Evolutionary conservation across 2,329 filamentous ascomycete genomes (phyloP), one percentile per base, ranked within the genome.

Genomic region (Fusarium oligoseptatum): DNA sequence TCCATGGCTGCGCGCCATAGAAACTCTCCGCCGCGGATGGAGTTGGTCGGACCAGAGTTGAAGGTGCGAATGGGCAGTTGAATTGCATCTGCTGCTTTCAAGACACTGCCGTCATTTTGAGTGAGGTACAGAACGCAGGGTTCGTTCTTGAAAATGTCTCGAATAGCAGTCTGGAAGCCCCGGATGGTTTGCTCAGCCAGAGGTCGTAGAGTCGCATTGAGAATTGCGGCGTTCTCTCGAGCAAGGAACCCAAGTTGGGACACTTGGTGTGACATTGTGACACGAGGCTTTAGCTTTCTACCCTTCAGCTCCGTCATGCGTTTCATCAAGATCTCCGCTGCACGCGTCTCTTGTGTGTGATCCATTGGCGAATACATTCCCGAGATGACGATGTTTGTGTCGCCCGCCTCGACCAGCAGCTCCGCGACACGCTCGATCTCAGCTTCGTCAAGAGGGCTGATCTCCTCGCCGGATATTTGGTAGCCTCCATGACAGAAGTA

Each of bases 141-240:
- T 2, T 52, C 48, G 3, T 78, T 78, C 10, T 86, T 83, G 3
- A 76, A 68, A 5, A 89, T 78, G 12, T 81, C 81, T 37, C 78
- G 76, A 77, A 88, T 85, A 20, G 88, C 87, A 27, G 76, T 75
- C 32, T 81, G 78, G 71, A 89, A 89, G 4, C 83, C 82, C 3
- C 78, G 76, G 60, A 88, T 85, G 0, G 87, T 88, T 50, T 81
- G 82, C 15, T 82, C 81, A 0, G 87, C 87, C 66, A 87, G 86
- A 10, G 80, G 78, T 20, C 87, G 80, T 29, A 89, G 85, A 20
- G 87, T 83, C 3, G 87, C 87, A 71, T 89, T 89, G 56, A 89
- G 81, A 24, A 89, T 88, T 9, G 84, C 83, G 4, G 88, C 87
- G 72, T 89, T 89, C 75, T 89, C 88, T 12, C 88, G 83, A 70